Evolutionary conservation across 345 rosid species (phyloP).

Genomic region (Linum usitatissimum): DNA sequence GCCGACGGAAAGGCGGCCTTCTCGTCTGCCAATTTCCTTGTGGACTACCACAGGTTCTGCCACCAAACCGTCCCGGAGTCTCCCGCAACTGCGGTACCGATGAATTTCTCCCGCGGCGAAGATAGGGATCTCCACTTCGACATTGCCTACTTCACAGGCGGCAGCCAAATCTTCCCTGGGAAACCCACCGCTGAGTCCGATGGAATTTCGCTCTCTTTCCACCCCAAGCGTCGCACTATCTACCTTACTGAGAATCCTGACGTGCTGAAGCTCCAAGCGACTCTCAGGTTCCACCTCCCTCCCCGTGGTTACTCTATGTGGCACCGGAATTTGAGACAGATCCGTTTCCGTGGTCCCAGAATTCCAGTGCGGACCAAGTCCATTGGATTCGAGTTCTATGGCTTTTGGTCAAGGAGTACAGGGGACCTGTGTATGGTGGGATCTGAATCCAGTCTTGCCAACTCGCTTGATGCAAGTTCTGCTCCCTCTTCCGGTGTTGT

Average conservation of each 20-base stretch:
- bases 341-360: slow-evolving; percentile 42
- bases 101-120: slow-evolving; percentile 10
- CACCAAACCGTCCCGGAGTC: slow-evolving; percentile 35
- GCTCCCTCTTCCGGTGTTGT: slow-evolving; percentile 25
- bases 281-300: slow-evolving; percentile 18
- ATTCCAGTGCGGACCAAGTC: slow-evolving; percentile 27
- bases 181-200: not conserved
- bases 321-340: slow-evolving; percentile 23
- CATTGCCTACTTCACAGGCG: slow-evolving; percentile 43
- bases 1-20: slow-evolving; percentile 9
- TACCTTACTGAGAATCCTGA: slow-evolving; percentile 21
- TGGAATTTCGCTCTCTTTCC: slow-evolving; percentile 17
- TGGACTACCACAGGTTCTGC: slow-evolving; percentile 43
- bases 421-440: slow-evolving; percentile 85
- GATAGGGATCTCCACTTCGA: slow-evolving; percentile 22
- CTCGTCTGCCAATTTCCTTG: slow-evolving; percentile 11
- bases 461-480: slow-evolving; percentile 22
- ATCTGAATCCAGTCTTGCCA: slow-evolving; percentile 29
- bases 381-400: slow-evolving; percentile 35
- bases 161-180: slow-evolving; percentile 26
- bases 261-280: slow-evolving; percentile 12
- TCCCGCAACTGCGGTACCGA: slow-evolving; percentile 16
- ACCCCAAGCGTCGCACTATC: slow-evolving; percentile 11
- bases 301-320: not conserved
- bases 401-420: slow-evolving; percentile 62